Evolutionary conservation across 208 protist species (phyloP).

Genomic region (Leishmania arabica): DNA sequence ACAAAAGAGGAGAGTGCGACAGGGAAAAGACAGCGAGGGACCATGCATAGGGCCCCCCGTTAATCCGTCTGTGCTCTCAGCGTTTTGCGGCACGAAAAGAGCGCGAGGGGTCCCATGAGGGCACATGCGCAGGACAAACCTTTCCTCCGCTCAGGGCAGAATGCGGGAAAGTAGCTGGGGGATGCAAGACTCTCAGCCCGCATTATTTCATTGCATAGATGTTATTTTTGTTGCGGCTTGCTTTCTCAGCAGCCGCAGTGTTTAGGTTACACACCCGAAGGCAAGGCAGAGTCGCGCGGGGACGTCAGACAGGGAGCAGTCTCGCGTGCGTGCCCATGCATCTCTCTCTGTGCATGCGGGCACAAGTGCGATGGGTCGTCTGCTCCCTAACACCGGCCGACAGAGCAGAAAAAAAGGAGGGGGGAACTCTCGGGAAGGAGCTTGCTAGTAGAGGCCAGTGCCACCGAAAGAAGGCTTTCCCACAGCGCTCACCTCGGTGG

Average conservation of each 20-base stretch:
- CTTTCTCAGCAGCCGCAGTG: not conserved
- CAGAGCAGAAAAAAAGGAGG: not conserved
- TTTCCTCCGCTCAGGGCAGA: not conserved
- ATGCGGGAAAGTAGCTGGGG: not conserved
- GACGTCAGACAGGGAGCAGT: not conserved
- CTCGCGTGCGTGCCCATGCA: not conserved
- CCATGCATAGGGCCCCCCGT: not conserved
- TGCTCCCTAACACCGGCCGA: not conserved
- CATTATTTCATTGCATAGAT: not conserved
- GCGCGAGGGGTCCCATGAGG: not conserved
- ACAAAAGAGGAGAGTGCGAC: not conserved
- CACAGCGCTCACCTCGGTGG: constrained; percentile 12
- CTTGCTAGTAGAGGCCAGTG: not conserved
- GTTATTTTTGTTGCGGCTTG: not conserved
- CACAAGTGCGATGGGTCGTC: not conserved
- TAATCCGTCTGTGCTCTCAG: not conserved
- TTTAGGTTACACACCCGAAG: not conserved
- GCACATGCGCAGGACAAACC: not conserved
- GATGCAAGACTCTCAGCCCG: not conserved
- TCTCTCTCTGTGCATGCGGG: not conserved
- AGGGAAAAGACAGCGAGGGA: not conserved
- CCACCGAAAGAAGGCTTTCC: too few species aligned
- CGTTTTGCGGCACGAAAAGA: not conserved
- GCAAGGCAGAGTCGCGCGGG: not conserved
- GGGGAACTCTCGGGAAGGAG: too few species aligned